These are phyloP conservation scores for Epichloe hybrida DNA, from an alignment of 2,329 filamentous ascomycete species.

Conservation along the genomic window DNA sequence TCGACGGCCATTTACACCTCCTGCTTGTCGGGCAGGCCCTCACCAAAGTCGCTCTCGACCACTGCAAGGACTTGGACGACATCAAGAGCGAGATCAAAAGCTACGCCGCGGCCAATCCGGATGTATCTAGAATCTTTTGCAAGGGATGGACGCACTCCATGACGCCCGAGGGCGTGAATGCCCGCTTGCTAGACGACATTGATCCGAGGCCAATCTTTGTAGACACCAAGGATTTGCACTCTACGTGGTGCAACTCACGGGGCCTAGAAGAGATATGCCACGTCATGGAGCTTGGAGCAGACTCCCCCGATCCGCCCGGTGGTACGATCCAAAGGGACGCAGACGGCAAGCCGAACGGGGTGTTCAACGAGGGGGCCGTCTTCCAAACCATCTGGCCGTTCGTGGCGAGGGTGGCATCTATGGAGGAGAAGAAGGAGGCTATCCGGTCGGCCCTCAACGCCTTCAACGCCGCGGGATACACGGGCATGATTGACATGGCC, in stretches of 20 bases:
- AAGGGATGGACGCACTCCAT: conserved; percentile 42
- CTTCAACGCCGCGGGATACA: conserved; percentile 39
- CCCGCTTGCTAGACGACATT: conserved; percentile 33
- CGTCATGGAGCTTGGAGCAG: conserved; percentile 26
- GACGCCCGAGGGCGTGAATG: conserved; percentile 31
- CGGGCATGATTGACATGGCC: conserved; percentile 45
- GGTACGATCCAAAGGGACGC: conserved; percentile 38
- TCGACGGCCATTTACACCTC: conserved; percentile 45
- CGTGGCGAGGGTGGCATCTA: conserved; percentile 31
- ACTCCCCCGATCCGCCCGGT: conserved; percentile 33
- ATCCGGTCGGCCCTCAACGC: conserved; percentile 34
- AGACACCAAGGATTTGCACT: conserved; percentile 43
- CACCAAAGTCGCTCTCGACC: conserved; percentile 34
- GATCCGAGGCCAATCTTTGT: conserved; percentile 42
- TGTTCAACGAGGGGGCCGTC: conserved; percentile 39
- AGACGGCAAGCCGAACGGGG: conserved; percentile 32
- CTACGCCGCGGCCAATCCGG: conserved; percentile 33
- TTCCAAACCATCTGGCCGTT: conserved; percentile 42
- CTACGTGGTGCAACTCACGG: conserved; percentile 40
- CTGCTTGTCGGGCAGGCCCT: conserved; percentile 40
- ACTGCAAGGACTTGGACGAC: conserved; percentile 34
- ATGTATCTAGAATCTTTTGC: conserved; percentile 35
- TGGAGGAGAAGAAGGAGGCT: conserved; percentile 33
- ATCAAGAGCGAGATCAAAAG: conserved; percentile 32
- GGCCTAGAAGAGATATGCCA: conserved; percentile 30